phyloP scores from a whole-genome alignment of 768 basidiomycete genomes.

The Multifurca ochricompacta region DNA sequence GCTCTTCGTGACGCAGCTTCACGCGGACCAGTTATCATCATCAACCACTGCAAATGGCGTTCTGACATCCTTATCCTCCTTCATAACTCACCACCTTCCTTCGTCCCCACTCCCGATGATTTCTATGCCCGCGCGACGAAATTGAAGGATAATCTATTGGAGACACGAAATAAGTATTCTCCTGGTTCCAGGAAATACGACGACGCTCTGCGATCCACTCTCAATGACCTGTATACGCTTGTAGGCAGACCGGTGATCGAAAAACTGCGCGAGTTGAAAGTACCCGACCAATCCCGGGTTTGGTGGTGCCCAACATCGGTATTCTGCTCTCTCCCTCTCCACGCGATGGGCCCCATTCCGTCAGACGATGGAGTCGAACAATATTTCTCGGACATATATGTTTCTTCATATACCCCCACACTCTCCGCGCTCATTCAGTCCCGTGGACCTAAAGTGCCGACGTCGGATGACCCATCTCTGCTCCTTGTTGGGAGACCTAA shows the following conservation, averaged over 20 bases:
- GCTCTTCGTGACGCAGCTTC: neutral
- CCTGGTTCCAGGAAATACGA: neutral
- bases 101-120: neutral
- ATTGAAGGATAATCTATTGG: neutral
- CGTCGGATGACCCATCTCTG: neutral
- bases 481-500: neutral
- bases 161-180: neutral
- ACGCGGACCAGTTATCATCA: conserved; percentile 4
- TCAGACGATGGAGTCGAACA: no score
- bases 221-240: neutral
- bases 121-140: neutral
- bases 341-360: conserved; percentile 9
- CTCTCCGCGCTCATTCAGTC: conserved; percentile 1
- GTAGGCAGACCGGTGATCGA: neutral
- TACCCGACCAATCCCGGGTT: no score
- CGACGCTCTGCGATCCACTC: neutral
- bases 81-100: neutral
- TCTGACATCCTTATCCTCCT: conserved; percentile 3
- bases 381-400: no score
- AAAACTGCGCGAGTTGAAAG: no score
- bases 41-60: neutral
- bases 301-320: no score
- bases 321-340: conserved; percentile 5
- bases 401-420: no score
- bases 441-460: neutral